phyloP scores from a whole-genome alignment of 202 grass and related monocot species.

The Alloteropsis angusta region DNA sequence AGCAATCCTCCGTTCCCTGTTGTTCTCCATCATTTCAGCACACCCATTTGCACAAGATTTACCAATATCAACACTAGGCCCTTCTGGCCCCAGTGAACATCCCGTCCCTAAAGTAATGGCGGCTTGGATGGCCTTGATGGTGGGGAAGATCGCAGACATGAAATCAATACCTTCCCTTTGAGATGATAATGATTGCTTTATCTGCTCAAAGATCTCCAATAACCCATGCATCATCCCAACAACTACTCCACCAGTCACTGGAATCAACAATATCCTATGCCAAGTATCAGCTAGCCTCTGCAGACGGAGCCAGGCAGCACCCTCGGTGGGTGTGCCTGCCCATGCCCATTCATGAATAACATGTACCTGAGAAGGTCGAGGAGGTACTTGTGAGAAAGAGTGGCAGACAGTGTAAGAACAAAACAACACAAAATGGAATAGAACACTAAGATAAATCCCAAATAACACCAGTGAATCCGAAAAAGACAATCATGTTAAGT shows the following conservation, averaged over 20 bases:
- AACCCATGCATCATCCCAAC: conserved; percentile 99
- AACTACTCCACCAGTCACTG: conserved; percentile 94
- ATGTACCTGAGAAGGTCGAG: conserved; percentile 52
- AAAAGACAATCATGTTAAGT: not conserved
- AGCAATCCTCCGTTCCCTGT: conserved; percentile 88
- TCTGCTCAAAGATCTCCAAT: conserved; percentile 96
- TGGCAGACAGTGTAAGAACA: not conserved
- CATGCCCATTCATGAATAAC: conserved; percentile 99
- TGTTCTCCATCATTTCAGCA: conserved; percentile 99
- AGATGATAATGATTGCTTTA: conserved; percentile 69
- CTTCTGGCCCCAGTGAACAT: conserved; percentile 93
- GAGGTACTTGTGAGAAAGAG: conserved; percentile 1
- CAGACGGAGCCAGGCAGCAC: conserved; percentile 89
- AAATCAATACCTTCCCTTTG: conserved; percentile 80
- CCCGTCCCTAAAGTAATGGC: conserved; percentile 88
- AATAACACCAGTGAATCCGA: not conserved
- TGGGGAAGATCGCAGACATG: conserved; percentile 67
- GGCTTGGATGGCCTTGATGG: conserved; percentile 91
- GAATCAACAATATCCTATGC: conserved; percentile 94
- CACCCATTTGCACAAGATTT: conserved; percentile 94
- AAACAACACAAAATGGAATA: not conserved
- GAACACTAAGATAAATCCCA: not conserved
- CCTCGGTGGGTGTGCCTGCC: conserved; percentile 91
- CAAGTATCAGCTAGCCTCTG: conserved; percentile 94
- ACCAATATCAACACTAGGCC: conserved; percentile 94